These are phyloP conservation scores for Colletotrichum aenigma DNA, from an alignment of 2,329 filamentous ascomycete genomes.

Conservation along the genomic window DNA sequence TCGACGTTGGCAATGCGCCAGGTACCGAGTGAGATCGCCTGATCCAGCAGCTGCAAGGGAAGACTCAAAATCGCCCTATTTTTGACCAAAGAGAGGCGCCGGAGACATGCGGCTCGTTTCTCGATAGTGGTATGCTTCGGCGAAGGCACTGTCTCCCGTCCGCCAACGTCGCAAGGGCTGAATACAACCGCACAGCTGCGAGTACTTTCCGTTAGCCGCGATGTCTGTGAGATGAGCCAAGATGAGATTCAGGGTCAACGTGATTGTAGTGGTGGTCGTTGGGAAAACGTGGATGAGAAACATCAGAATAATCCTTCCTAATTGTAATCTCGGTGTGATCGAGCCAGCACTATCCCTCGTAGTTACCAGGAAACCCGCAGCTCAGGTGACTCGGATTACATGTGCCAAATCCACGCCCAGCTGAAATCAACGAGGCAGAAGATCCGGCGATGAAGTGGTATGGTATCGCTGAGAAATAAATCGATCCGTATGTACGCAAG, in stretches of 20 bases:
- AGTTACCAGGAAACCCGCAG: background rate
- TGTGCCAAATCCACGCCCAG: background rate
- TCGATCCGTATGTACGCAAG: background rate
- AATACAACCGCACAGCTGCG: background rate
- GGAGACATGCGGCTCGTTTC: background rate
- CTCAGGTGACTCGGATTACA: background rate
- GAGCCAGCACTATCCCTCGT: background rate
- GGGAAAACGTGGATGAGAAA: background rate
- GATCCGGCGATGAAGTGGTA: background rate
- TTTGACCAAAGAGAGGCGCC: background rate
- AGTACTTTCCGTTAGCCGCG: background rate
- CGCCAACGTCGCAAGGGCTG: background rate
- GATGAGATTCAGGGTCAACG: background rate
- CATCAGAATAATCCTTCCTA: background rate
- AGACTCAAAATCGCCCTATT: background rate
- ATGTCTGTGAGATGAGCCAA: background rate
- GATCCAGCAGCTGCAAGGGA: background rate
- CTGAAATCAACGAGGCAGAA: background rate
- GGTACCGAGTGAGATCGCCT: background rate
- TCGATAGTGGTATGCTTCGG: background rate
- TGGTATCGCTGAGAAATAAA: background rate
- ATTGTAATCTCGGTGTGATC: background rate
- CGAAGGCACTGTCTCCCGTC: background rate
- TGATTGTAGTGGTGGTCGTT: background rate
- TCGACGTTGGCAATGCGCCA: background rate